phyloP scores from a whole-genome alignment of 2,329 filamentous ascomycete species.

The Tolypocladium guangdongense region DNA sequence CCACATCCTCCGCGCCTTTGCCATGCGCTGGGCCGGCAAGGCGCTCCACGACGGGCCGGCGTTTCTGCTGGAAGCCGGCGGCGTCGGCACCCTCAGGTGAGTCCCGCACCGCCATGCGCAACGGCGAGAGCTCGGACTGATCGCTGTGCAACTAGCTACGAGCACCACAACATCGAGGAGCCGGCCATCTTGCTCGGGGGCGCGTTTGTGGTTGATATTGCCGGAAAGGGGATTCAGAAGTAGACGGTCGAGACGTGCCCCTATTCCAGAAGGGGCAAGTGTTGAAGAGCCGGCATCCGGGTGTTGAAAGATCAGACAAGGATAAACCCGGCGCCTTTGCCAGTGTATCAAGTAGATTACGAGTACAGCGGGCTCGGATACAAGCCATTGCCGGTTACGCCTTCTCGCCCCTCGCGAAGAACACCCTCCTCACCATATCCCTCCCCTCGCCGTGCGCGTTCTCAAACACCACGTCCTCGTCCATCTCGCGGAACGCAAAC shows the following conservation, averaged over 20 bases:
- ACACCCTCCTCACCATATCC: constrained; percentile 29
- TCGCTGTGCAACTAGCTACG: constrained; percentile 44
- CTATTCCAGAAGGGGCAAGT: background rate
- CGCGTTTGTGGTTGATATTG: constrained; percentile 46
- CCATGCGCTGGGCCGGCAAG: constrained; percentile 74
- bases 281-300: background rate
- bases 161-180: constrained; percentile 67
- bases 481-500: constrained; percentile 47
- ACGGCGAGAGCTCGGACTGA: background rate
- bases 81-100: constrained; percentile 67
- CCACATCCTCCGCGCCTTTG: constrained; percentile 79
- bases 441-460: constrained; percentile 16
- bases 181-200: constrained; percentile 71
- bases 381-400: background rate
- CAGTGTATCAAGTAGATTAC: background rate
- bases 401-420: constrained; percentile 15
- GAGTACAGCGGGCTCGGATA: background rate
- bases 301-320: background rate
- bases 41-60: constrained; percentile 63
- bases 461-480: constrained; percentile 36
- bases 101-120: constrained; percentile 7
- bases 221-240: constrained; percentile 8
- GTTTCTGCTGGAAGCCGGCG: constrained; percentile 81
- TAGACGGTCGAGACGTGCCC: background rate
- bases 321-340: background rate